Evolutionary conservation across 805 yeast genomes (phyloP).

Genomic region (Metschnikowia shivogae): DNA sequence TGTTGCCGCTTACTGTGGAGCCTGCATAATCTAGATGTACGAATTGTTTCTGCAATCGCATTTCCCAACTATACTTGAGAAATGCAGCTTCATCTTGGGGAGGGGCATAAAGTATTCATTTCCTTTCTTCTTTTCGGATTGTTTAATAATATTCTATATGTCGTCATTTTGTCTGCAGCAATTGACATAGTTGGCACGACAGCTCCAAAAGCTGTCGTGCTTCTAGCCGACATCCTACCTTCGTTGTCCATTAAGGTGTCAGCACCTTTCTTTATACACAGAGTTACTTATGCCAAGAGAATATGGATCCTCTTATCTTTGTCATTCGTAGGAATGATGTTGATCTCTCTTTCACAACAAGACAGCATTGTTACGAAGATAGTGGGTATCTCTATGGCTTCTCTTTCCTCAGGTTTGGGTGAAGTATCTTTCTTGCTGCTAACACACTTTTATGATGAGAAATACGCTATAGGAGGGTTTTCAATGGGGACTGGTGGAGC

Average conservation of each 20-base stretch:
- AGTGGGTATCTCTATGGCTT: constrained; percentile 73
- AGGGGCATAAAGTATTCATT: constrained; percentile 34
- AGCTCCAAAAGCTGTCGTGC: constrained; percentile 80
- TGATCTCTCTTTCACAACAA: constrained; percentile 45
- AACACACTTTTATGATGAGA: constrained; percentile 67
- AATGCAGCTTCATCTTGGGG: constrained; percentile 6
- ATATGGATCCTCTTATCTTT: constrained; percentile 51
- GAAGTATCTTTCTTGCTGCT: constrained; percentile 84
- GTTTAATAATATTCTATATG: constrained; percentile 83
- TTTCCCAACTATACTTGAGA: not conserved
- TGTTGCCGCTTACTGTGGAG: not conserved
- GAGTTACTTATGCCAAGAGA: constrained; percentile 54
- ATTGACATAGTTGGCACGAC: constrained; percentile 81
- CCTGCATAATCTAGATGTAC: constrained; percentile 1
- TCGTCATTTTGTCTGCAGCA: constrained; percentile 88
- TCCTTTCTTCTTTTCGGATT: constrained; percentile 84
- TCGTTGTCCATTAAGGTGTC: constrained; percentile 64
- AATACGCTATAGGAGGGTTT: constrained; percentile 73
- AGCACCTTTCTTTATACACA: constrained; percentile 78
- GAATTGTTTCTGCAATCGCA: constrained; percentile 1
- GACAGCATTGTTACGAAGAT: constrained; percentile 39
- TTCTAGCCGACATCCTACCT: constrained; percentile 84
- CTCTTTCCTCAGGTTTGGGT: constrained; percentile 83
- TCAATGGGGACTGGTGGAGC: constrained; percentile 97
- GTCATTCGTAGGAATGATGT: constrained; percentile 71